A percentile compares a stretch with the other conserved stretches of the same genome.
These are phyloP conservation scores for Exophiala bonariae DNA, from an alignment of 2,329 filamentous ascomycete species.

Conservation along the genomic window DNA sequence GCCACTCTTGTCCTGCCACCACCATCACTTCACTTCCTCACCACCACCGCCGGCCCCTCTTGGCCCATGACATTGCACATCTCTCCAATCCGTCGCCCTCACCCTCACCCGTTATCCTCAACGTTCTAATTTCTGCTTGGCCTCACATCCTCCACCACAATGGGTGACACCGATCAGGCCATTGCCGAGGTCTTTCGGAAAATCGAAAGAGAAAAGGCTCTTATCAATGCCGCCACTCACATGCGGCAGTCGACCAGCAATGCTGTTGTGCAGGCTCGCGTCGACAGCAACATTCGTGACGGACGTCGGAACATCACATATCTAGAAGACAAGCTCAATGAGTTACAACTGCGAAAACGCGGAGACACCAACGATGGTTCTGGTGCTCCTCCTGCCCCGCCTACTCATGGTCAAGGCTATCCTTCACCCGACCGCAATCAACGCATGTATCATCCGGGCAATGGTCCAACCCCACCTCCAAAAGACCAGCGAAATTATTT, in stretches of 20 bases:
- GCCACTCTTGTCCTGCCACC: constrained; percentile 14
- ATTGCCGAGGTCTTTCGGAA: constrained; percentile 86
- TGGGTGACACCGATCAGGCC: constrained; percentile 62
- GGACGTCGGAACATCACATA: constrained; percentile 91
- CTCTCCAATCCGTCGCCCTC: constrained; percentile 8
- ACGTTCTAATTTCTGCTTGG: background rate
- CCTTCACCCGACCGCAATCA: constrained; percentile 25
- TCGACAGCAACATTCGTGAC: constrained; percentile 93
- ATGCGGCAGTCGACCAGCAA: constrained; percentile 98
- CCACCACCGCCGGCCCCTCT: background rate
- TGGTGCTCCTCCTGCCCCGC: constrained; percentile 41
- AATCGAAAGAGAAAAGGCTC: constrained; percentile 94
- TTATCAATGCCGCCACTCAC: constrained; percentile 89
- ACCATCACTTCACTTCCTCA: constrained; percentile 3
- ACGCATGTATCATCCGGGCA: constrained; percentile 32
- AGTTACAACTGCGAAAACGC: constrained; percentile 76
- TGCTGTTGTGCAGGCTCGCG: constrained; percentile 80
- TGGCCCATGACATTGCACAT: constrained; percentile 17
- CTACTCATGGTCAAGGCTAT: constrained; percentile 41
- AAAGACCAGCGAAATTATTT: constrained; percentile 62
- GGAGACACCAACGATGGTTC: constrained; percentile 56
- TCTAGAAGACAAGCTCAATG: constrained; percentile 86
- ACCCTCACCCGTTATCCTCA: background rate
- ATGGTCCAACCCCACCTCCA: constrained; percentile 66
- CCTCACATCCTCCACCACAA: constrained; percentile 38